Conservation (phyloP, 805 yeast species). For the Tetrapisispora iriomotensis region DNA sequence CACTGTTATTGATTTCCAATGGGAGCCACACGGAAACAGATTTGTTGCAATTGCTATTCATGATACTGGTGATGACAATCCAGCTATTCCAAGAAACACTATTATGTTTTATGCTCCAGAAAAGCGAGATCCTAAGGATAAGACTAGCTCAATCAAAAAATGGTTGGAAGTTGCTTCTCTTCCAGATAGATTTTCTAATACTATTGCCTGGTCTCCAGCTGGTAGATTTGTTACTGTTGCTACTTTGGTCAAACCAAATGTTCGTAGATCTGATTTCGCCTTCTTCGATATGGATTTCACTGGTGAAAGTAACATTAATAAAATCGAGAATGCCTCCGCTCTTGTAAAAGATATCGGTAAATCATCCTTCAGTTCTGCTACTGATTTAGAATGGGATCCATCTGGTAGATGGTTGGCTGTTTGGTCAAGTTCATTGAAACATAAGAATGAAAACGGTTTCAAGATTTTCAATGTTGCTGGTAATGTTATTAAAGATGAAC, state of each 20-base stretch:
- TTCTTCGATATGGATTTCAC: slow-evolving; percentile 82
- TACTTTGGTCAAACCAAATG: slow-evolving; percentile 36
- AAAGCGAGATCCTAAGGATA: slow-evolving; percentile 40
- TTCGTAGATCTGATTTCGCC: slow-evolving; percentile 56
- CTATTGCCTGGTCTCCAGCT: slow-evolving; percentile 80
- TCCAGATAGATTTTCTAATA: slow-evolving; percentile 56
- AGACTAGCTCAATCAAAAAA: slow-evolving; percentile 33
- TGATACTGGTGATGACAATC: slow-evolving; percentile 42
- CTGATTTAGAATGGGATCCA: slow-evolving; percentile 88
- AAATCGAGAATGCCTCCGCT: slow-evolving; percentile 38
- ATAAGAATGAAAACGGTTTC: slow-evolving; percentile 83
- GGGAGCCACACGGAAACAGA: slow-evolving; percentile 93
- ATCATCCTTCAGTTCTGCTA: slow-evolving; percentile 65
- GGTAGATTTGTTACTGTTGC: slow-evolving; percentile 72
- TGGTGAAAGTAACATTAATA: slow-evolving; percentile 41
- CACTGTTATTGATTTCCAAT: slow-evolving; percentile 74
- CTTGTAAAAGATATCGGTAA: slow-evolving; percentile 53
- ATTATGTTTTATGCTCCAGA: slow-evolving; percentile 81
- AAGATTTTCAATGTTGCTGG: slow-evolving; percentile 82
- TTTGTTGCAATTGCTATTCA: slow-evolving; percentile 67
- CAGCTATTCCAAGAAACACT: slow-evolving; percentile 54
- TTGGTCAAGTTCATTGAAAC: slow-evolving; percentile 82
- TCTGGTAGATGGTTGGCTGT: slow-evolving; percentile 85
- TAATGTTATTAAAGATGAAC: slow-evolving; percentile 60
- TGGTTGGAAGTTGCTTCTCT: slow-evolving; percentile 55